Conservation (phyloP, 75 land plant species). For the Larix kaempferi region DNA sequence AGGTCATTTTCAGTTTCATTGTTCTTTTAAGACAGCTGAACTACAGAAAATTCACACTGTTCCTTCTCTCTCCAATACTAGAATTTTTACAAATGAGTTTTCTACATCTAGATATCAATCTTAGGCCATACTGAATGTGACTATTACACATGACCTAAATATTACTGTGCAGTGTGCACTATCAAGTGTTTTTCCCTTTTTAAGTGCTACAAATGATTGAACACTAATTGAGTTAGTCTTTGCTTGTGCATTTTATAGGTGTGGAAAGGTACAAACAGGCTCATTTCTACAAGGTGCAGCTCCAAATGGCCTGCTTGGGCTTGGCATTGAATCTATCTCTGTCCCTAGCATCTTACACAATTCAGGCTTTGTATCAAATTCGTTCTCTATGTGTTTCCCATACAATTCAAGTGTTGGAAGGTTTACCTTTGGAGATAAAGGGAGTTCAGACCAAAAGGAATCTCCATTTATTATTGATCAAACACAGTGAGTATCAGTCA, state of each 20-base stretch:
- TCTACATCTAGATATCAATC: neutral
- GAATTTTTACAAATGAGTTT: neutral
- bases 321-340: constrained; percentile 65
- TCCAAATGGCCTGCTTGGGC: constrained; percentile 91
- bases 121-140: neutral
- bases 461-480: constrained; percentile 48
- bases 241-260: constrained; percentile 39
- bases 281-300: constrained; percentile 72
- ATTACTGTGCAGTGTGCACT: neutral
- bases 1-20: neutral
- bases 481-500: constrained; percentile 40
- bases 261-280: constrained; percentile 86
- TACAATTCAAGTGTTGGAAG: constrained; percentile 59
- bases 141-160: neutral
- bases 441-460: constrained; percentile 54
- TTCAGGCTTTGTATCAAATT: constrained; percentile 47
- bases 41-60: neutral
- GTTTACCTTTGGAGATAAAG: constrained; percentile 79
- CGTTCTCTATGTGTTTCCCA: constrained; percentile 95
- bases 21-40: neutral
- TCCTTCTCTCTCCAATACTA: neutral
- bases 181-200: neutral
- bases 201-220: neutral
- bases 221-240: neutral
- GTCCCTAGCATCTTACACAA: constrained; percentile 74